Evolutionary conservation across 371 early-diverging fungal genomes (phyloP), one percentile per base, ranked within the genome.

Genomic region (Lichtheimia hyalospora): DNA sequence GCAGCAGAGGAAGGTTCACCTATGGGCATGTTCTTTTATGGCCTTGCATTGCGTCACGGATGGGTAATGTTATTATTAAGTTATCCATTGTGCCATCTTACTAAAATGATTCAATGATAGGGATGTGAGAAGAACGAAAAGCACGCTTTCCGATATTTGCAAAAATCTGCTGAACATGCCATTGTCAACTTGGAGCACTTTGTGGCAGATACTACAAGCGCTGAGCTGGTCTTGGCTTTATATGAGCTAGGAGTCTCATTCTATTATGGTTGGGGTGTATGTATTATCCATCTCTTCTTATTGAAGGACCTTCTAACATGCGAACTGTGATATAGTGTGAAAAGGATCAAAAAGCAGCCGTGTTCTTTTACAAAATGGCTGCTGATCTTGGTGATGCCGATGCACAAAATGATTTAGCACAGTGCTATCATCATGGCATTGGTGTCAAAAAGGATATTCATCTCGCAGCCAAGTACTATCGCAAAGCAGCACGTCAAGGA

Each of bases 211-310:
- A 57, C 64, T 27, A 57, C 62, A 57, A 12, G 74, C 70, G 7
- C 69, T 16, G 82, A 81, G 58, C 54, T 92, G 52, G 85, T 88
- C 2, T 73, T 94, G 62, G 94, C 94, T 3, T 88, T 96, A 50
- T 91, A 91, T 69, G 96, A 95, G 72, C 79, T 96, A 3, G 94
- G 91, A 7, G 79, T 90, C 14, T 68, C 72, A 62, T 96, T 91
- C 72, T 82, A 88, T 27, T 92, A 95, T 70, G 96, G 96, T 10
- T 96, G 96, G 96, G 96, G 96, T 41, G 94, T 89, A 15, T 54
- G 63, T 58, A 40, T 20, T 8, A 5, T 50, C 25, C 16, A 25
- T 2, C 16, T 15, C 49, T 24, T 24, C 23, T n/a, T 12, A 2
- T 0, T 46, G 16, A 8, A 52, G 3, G 28, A 24, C 3, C 12